phyloP scores from a whole-genome alignment of 2,329 filamentous ascomycete genomes.

The Phyllosticta paracitricarpa region DNA sequence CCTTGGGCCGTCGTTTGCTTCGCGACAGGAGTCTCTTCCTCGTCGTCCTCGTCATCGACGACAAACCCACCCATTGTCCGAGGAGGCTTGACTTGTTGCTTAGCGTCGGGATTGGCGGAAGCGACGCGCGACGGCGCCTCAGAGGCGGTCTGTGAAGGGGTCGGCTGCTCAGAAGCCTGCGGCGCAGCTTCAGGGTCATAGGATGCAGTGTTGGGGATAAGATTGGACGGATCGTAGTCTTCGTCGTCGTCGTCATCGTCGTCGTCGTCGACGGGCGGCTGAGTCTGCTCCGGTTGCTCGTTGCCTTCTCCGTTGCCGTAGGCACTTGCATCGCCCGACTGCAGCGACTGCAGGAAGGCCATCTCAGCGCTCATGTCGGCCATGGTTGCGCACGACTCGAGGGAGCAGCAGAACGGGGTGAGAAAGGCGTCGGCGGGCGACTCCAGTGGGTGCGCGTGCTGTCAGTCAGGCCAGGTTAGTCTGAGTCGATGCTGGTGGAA shows the following conservation, averaged over 20 bases:
- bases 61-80: slow-evolving; percentile 52
- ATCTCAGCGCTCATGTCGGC: slow-evolving; percentile 44
- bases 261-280: slow-evolving; percentile 16
- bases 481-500: background rate
- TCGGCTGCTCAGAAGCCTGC: slow-evolving; percentile 20
- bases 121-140: slow-evolving; percentile 11
- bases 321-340: slow-evolving; percentile 30
- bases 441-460: background rate
- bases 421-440: slow-evolving; percentile 1
- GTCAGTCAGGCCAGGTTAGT: slow-evolving; percentile 2
- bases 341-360: slow-evolving; percentile 43
- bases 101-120: slow-evolving; percentile 15
- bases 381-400: slow-evolving; percentile 24
- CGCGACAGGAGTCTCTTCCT: slow-evolving; percentile 39
- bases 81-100: slow-evolving; percentile 28
- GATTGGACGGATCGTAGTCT: slow-evolving; percentile 26
- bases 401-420: background rate
- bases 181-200: slow-evolving; percentile 11
- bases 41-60: slow-evolving; percentile 52
- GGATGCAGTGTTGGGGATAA: slow-evolving; percentile 15
- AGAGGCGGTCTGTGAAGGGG: slow-evolving; percentile 17
- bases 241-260: slow-evolving; percentile 21
- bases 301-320: slow-evolving; percentile 27
- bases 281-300: background rate
- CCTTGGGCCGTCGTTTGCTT: slow-evolving; percentile 41